Base-by-base conservation (phyloP, 345 rosid species). In the Noccaea caerulescens region DNA sequence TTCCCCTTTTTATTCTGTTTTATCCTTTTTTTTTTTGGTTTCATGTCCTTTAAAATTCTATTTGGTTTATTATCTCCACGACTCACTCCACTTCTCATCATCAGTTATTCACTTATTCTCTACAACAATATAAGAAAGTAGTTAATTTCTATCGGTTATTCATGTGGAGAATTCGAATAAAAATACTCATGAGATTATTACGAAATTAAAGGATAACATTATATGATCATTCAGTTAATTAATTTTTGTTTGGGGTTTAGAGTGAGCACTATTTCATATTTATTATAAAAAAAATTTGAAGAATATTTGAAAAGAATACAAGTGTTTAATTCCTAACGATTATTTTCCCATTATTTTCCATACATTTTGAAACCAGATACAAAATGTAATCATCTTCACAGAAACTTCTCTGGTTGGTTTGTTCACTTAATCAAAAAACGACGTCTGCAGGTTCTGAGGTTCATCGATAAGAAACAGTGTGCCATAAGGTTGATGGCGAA, bases 291-390 rank as follows among this genome's bases (percentile, higher is more conserved):
- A 20, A 20, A 20, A 20, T 1, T 20, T 20, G 23, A 20, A 20
- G 2, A 59, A 41, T 39, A 2, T 10, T 13, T 9, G 1, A 27
- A 70, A 62, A 47, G n/a, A 43, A 53, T 63, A 9, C 34, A 8
- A 1, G 47, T 25, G 13, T 41, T 52, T 59, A 45, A 55, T 13
- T 32, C 8, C 72, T 66, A 66, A n/a, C 6, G 5, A 30, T 34
- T 47, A 58, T 58, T 66, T 39, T 41, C 23, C 23, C 23, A 20
- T 20, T 20, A 20, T 20, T 20, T 20, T 20, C 23, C 66, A 58
- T 58, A 73, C 50, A 72, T 73, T 18, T 42, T 32, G 60, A 58
- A 16, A 49, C 45, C 67, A 66, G 0, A 32, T 41, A 43, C 62
- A 20, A 42, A 43, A 33, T 34, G 64, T 68, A 56, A 42, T 62